These are phyloP conservation scores for Porphyrellus cyaneotinctus DNA, from an alignment of 768 basidiomycete genomes.

Conservation along the genomic window DNA sequence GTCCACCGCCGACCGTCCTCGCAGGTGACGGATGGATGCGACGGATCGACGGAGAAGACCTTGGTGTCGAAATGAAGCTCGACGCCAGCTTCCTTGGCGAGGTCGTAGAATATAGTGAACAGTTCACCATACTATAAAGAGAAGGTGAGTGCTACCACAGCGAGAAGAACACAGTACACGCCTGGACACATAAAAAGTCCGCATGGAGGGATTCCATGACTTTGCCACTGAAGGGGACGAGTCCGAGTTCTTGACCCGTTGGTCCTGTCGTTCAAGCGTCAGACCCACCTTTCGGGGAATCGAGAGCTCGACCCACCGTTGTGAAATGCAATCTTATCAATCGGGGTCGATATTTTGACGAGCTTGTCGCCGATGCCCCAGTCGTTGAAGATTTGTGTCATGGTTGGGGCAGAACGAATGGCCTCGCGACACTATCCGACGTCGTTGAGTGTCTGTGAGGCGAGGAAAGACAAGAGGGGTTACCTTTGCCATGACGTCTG, in stretches of 20 bases:
- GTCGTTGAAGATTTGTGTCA: constrained; percentile 48
- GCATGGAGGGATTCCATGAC: constrained; percentile 43
- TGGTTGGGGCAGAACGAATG: constrained; percentile 50
- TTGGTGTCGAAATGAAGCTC: constrained; percentile 39
- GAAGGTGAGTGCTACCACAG: background rate
- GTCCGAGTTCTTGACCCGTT: constrained; percentile 41
- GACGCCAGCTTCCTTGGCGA: constrained; percentile 45
- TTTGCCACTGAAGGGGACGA: constrained; percentile 41
- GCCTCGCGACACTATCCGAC: constrained; percentile 34
- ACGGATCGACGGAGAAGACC: constrained; percentile 34
- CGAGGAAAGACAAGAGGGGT: too few species aligned
- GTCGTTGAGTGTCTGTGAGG: background rate
- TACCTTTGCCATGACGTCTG: constrained; percentile 38
- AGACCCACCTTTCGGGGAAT: background rate
- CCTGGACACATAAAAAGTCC: constrained; percentile 45
- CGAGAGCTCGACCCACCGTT: constrained; percentile 4
- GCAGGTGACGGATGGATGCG: constrained; percentile 29
- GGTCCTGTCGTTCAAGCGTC: constrained; percentile 28
- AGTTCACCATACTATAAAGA: constrained; percentile 52
- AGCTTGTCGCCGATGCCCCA: constrained; percentile 51
- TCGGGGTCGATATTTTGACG: constrained; percentile 27
- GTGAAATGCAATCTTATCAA: constrained; percentile 13
- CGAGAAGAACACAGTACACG: constrained; percentile 22
- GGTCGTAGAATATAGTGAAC: constrained; percentile 43
- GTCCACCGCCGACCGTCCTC: constrained; percentile 39